Percentiles rank a stretch among this genome's conserved stretches.
Evolutionary conservation across 257 asterid species (phyloP).

Genomic region (Solanum gandarillasii): DNA sequence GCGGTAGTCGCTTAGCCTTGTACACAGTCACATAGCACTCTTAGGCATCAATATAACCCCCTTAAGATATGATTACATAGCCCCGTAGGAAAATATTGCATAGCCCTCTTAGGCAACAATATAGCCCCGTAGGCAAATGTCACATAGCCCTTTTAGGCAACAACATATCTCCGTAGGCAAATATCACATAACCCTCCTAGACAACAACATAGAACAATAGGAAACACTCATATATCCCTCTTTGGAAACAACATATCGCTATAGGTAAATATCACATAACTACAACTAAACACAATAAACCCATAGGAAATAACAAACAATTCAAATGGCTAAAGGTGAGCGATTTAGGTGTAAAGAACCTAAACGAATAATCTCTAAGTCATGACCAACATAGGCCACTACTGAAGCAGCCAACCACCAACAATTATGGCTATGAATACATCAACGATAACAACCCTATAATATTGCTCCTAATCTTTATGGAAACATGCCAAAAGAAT

Average conservation of each 20-base stretch:
- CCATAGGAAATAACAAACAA: neutral
- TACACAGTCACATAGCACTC: neutral
- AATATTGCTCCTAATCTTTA: neutral
- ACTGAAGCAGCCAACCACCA: neutral
- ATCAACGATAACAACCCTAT: neutral
- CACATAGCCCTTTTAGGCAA: neutral
- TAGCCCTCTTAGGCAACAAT: neutral
- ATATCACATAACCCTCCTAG: neutral
- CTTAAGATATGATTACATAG: neutral
- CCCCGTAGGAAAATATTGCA: neutral
- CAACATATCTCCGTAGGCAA: too few relatives aligned
- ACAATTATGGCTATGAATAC: neutral
- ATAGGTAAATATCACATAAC: neutral
- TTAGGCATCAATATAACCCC: too few relatives aligned
- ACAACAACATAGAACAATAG: too few relatives aligned
- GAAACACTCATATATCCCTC: too few relatives aligned
- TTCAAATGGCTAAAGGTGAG: neutral
- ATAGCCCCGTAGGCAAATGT: neutral
- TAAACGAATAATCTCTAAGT: neutral
- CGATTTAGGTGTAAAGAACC: neutral
- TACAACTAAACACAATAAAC: neutral
- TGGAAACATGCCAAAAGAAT: neutral
- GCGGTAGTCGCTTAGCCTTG: neutral
- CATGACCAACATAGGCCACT: neutral
- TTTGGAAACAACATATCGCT: neutral